A percentile compares a stretch with the other conserved stretches of the same genome.
Conservation (phyloP, 2,329 filamentous ascomycete genomes). For the Colletotrichum abscissum region DNA sequence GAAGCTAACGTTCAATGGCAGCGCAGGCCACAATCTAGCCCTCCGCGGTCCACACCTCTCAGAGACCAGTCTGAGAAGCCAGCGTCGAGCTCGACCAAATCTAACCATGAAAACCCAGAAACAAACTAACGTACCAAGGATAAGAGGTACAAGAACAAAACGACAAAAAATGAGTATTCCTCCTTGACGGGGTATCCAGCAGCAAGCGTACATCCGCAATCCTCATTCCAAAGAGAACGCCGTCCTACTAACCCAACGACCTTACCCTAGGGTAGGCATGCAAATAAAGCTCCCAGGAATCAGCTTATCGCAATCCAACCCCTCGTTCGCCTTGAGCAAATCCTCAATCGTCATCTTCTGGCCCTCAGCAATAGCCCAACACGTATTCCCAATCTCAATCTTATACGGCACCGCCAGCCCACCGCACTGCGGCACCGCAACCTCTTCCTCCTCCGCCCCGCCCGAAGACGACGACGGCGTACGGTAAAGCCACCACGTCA, state of each 20-base stretch:
- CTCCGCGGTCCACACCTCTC: background rate
- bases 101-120: background rate
- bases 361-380: constrained; percentile 61
- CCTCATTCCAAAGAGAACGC: background rate
- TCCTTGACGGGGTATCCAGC: constrained; percentile 1
- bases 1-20: background rate
- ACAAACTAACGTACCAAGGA: background rate
- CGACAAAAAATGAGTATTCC: background rate
- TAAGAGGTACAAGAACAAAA: background rate
- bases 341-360: constrained; percentile 56
- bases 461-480: constrained; percentile 34
- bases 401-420: constrained; percentile 45
- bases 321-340: constrained; percentile 56
- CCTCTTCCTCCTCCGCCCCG: constrained; percentile 32
- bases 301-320: constrained; percentile 60
- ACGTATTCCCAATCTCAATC: constrained; percentile 61
- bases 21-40: background rate
- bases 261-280: constrained; percentile 45
- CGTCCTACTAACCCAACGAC: constrained; percentile 2
- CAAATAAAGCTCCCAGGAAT: constrained; percentile 56
- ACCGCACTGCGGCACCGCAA: constrained; percentile 17
- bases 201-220: background rate
- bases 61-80: constrained; percentile 1
- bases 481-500: constrained; percentile 60
- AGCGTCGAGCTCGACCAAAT: background rate